Conservation (phyloP, 805 yeast species). For the Lachancea waltii region DNA sequence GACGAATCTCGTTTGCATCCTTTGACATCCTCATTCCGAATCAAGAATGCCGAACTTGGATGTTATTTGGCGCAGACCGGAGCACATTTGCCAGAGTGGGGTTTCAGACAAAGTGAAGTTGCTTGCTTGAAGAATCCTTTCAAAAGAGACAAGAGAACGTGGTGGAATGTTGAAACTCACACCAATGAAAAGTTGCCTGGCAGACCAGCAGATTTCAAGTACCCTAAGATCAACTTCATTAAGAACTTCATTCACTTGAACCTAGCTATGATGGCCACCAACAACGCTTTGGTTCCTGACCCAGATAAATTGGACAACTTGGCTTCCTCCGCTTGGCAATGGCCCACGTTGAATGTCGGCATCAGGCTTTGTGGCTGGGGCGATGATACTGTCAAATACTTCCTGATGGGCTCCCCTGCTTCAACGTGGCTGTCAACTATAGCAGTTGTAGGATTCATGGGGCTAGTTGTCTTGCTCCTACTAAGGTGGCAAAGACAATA, state of each 20-base stretch:
- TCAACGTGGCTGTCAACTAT: constrained; percentile 70
- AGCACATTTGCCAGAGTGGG: constrained; percentile 68
- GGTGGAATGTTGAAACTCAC: constrained; percentile 84
- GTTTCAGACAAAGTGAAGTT: constrained; percentile 77
- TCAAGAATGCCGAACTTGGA: constrained; percentile 54
- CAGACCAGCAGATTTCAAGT: constrained; percentile 28
- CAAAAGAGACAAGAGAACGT: constrained; percentile 73
- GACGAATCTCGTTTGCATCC: constrained; percentile 54
- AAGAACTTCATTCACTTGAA: constrained; percentile 71
- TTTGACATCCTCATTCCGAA: constrained; percentile 66
- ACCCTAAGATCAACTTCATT: constrained; percentile 72
- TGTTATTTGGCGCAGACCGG: constrained; percentile 79
- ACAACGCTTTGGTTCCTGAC: constrained; percentile 76
- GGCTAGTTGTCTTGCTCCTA: constrained; percentile 39
- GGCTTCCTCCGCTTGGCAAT: constrained; percentile 78
- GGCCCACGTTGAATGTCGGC: constrained; percentile 76
- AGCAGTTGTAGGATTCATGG: constrained; percentile 52
- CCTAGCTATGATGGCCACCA: constrained; percentile 91
- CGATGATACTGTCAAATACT: constrained; percentile 56
- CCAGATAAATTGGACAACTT: constrained; percentile 64
- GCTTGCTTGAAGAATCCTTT: constrained; percentile 57
- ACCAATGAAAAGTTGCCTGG: constrained; percentile 58
- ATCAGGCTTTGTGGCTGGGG: constrained; percentile 76
- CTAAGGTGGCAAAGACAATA: constrained; percentile 82
- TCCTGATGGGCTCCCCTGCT: constrained; percentile 69